Percentiles rank a stretch among this genome's conserved stretches.
Evolutionary conservation across 1,139 yeast species (phyloP).

Genomic region (Blastobotrys arbuscula): DNA sequence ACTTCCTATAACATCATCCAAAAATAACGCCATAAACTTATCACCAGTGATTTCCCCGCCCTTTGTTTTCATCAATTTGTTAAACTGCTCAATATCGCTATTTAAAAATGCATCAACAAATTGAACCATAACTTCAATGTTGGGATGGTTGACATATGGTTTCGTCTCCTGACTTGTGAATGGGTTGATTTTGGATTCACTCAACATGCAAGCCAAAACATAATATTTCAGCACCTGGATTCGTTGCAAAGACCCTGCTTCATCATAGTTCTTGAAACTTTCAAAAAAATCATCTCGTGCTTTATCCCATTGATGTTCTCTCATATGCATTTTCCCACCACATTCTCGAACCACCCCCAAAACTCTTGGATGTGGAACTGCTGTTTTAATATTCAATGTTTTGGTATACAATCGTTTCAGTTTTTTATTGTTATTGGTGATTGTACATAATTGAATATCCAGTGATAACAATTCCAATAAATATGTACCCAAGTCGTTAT

Average conservation of each 20-base stretch:
- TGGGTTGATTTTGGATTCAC: slow-evolving; percentile 61
- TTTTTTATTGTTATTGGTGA: slow-evolving; percentile 36
- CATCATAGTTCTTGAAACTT: slow-evolving; percentile 71
- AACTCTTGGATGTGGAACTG: slow-evolving; percentile 70
- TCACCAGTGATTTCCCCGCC: slow-evolving; percentile 28
- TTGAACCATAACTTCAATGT: slow-evolving; percentile 34
- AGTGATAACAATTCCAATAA: slow-evolving; percentile 60
- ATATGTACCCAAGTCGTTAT: slow-evolving; percentile 30
- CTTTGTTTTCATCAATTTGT: slow-evolving; percentile 26
- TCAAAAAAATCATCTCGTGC: slow-evolving; percentile 67
- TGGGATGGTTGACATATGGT: slow-evolving; percentile 39
- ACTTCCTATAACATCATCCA: slow-evolving; percentile 32
- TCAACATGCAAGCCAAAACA: slow-evolving; percentile 56
- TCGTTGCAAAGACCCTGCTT: slow-evolving; percentile 61
- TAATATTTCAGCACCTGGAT: slow-evolving; percentile 53
- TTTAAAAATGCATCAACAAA: slow-evolving; percentile 38
- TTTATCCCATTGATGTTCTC: slow-evolving; percentile 48
- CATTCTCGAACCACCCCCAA: slow-evolving; percentile 69
- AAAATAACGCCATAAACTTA: slow-evolving; percentile 27
- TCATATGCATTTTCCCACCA: slow-evolving; percentile 65
- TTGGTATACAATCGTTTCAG: slow-evolving; percentile 46
- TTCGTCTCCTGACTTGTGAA: slow-evolving; percentile 49
- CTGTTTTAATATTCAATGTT: slow-evolving; percentile 47
- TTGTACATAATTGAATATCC: slow-evolving; percentile 51
- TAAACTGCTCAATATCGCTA: slow-evolving; percentile 37